A percentile compares a stretch with the other conserved stretches of the same genome.
phyloP scores from a whole-genome alignment of 345 rosid species.

The Gossypium herbaceum region DNA sequence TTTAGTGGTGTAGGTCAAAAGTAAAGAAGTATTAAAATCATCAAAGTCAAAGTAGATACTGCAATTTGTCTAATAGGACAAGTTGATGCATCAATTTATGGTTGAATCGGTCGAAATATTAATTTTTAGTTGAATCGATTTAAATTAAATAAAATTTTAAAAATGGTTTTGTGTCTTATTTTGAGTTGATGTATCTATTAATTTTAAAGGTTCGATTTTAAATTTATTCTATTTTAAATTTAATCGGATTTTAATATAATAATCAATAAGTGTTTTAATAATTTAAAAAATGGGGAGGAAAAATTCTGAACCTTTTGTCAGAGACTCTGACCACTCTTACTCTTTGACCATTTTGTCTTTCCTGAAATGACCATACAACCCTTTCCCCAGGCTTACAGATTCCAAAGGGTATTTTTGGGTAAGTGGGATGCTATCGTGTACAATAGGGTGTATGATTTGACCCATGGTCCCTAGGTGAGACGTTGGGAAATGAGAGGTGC shows the following conservation, averaged over 20 bases:
- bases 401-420: constrained; percentile 1
- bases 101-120: too few relatives aligned
- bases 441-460: neutral
- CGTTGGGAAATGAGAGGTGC: constrained; percentile 26
- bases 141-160: too few relatives aligned
- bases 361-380: constrained; percentile 13
- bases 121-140: rapidly evolving
- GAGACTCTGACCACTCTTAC: constrained; percentile 9
- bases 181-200: too few relatives aligned
- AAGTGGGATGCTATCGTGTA: neutral
- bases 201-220: constrained; percentile 5
- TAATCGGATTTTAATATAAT: neutral
- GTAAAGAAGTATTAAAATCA: neutral
- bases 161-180: too few relatives aligned
- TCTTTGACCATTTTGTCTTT: constrained; percentile 32
- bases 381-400: neutral
- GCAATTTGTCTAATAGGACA: constrained; percentile 32
- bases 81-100: constrained; percentile 18
- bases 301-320: constrained; percentile 14
- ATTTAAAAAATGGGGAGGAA: neutral
- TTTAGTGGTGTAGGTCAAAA: constrained; percentile 23
- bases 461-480: neutral
- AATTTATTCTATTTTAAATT: neutral
- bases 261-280: neutral
- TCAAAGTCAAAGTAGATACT: constrained; percentile 31